Evolutionary conservation across 257 asterid species (phyloP), one percentile per base, ranked within the genome.

Genomic region (Orobanche coerulescens): DNA sequence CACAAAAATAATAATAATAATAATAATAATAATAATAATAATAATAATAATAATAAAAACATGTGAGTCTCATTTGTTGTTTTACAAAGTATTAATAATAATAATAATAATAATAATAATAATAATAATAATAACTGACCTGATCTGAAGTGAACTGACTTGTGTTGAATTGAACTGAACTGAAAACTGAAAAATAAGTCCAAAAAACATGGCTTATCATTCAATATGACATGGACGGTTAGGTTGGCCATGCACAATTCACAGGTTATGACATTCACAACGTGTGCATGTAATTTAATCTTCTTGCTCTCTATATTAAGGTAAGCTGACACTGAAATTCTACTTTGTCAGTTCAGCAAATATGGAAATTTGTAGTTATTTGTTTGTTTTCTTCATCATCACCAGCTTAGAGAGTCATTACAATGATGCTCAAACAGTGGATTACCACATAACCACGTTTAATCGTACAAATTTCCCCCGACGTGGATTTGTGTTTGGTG

Each of bases 401-500:
- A 51, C 58, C 19, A 19, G 12, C 7, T 61, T 23, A 51, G 22
- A 5, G 9, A 5, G 28, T 33, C 14, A 22, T 39, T 44, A 11
- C 20, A 31, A 7, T 36, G 25, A 25, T 33, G 52, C 50, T 69
- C 10, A 49, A 30, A 10, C 36, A 2, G 24, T 47, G 12, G 28
- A 48, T 20, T 33, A 64, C 60, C 60, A 42, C 14, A 6, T 64
- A 42, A 64, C 39, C 37, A 22, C 62, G 11, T 58, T 65, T 15
- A 71, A 65, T 18, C 64, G 72, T n/a, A 25, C 68, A 13, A 24
- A 46, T 57, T 70, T 70, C 57, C 75, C 75, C 14, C 37, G n/a
- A n/a, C n/a, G n/a, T 36, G 71, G 70, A 12, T 70, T 70, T 22
- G 55, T 70, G 52, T 70, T 70, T 56, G 75, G 75, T 6, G 75